phyloP scores from a whole-genome alignment of 1,139 yeast genomes.

The Saccharomycopsis hybrid region DNA sequence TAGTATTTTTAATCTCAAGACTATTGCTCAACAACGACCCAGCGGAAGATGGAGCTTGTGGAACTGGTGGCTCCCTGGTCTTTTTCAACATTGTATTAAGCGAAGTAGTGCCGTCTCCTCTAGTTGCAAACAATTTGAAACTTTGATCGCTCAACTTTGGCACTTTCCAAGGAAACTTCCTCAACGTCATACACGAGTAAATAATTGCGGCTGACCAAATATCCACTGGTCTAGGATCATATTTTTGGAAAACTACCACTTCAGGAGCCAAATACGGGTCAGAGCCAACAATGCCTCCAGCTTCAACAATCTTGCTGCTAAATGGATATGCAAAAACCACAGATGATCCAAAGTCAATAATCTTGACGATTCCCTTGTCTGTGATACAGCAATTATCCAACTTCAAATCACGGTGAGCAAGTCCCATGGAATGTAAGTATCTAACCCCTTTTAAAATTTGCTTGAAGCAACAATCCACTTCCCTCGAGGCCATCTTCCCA shows the following conservation, averaged over 20 bases:
- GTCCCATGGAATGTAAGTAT: conserved; percentile 80
- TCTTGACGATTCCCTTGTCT: conserved; percentile 75
- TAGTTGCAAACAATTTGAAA: conserved; percentile 59
- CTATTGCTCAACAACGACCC: background rate
- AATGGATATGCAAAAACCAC: conserved; percentile 91
- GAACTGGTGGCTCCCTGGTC: conserved; percentile 25
- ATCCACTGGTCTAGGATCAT: conserved; percentile 91
- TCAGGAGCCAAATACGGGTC: conserved; percentile 99
- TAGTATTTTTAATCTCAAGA: no score
- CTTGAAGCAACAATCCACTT: conserved; percentile 82
- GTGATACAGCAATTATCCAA: conserved; percentile 92
- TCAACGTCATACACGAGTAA: conserved; percentile 90
- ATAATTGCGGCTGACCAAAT: conserved; percentile 95
- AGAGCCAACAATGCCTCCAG: conserved; percentile 94
- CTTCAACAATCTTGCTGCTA: conserved; percentile 67
- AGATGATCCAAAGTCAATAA: conserved; percentile 95
- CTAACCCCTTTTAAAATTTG: conserved; percentile 80
- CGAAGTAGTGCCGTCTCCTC: conserved; percentile 33
- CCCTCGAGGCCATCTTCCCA: conserved; percentile 80
- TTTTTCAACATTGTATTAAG: conserved; percentile 31
- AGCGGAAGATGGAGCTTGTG: background rate
- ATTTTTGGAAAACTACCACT: conserved; percentile 59
- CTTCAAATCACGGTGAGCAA: conserved; percentile 93
- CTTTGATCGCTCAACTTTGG: conserved; percentile 86
- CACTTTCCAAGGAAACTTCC: conserved; percentile 96